Percentiles rank a stretch among this genome's conserved stretches.
Evolutionary conservation across 441 rosid genomes (phyloP).

Genomic region (Populus hybrid): DNA sequence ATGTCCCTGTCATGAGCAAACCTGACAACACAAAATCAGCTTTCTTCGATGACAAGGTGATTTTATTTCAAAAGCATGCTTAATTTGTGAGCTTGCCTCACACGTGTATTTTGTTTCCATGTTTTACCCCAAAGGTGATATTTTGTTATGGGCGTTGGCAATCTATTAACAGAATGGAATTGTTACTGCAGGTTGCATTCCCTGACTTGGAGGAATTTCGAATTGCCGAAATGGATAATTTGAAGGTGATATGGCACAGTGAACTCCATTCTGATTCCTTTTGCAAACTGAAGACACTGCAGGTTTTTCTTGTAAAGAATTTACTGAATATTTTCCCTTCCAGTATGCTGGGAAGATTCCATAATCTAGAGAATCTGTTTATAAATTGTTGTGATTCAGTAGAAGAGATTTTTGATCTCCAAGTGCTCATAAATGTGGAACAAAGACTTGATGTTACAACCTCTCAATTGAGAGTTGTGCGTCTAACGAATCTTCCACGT

Average conservation of each 20-base stretch:
- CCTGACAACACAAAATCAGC: neutral
- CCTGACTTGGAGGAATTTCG: constrained; percentile 10
- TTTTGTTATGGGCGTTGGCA: neutral
- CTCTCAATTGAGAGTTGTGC: neutral
- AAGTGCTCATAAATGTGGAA: neutral
- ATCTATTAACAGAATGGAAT: neutral
- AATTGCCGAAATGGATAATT: neutral
- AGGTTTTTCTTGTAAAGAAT: accelerated
- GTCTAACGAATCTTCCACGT: neutral
- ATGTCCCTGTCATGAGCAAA: too few relatives aligned
- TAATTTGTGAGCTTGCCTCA: too few relatives aligned
- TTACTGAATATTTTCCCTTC: neutral
- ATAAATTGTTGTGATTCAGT: constrained; percentile 17
- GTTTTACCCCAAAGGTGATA: too few relatives aligned
- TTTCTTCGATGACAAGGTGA: constrained; percentile 21
- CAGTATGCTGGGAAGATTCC: neutral
- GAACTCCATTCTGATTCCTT: constrained; percentile 12
- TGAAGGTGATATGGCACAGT: constrained; percentile 23
- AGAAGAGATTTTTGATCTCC: constrained; percentile 23
- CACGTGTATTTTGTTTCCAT: too few relatives aligned
- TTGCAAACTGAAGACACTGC: neutral
- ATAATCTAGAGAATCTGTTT: neutral
- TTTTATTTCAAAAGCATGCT: neutral
- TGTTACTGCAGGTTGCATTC: constrained; percentile 9
- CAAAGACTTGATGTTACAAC: neutral